phyloP scores from a whole-genome alignment of 495 filamentous ascomycete genomes.

The Aspergillus bridgeri region DNA sequence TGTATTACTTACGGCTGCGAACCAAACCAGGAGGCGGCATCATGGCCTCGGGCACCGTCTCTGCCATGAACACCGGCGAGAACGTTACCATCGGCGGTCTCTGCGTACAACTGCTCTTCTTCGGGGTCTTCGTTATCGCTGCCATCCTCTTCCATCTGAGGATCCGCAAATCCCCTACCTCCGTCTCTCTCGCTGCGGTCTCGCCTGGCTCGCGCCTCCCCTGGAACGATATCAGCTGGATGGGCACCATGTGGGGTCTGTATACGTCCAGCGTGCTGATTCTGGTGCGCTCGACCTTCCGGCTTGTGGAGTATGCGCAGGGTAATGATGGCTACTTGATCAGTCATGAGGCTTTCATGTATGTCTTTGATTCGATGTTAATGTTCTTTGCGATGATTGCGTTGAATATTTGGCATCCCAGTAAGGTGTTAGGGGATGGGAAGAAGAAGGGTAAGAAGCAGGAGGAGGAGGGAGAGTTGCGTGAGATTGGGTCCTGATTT shows the following conservation, averaged over 20 bases:
- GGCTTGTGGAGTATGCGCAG: conserved; percentile 60
- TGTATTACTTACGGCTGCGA: no score
- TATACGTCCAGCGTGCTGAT: conserved; percentile 54
- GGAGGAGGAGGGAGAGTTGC: neutral
- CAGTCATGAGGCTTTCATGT: conserved; percentile 54
- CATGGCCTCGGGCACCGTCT: conserved; percentile 14
- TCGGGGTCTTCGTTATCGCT: conserved; percentile 38
- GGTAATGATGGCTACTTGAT: conserved; percentile 50
- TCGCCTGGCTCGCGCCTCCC: conserved; percentile 1
- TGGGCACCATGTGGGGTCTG: conserved; percentile 39
- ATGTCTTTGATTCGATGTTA: conserved; percentile 57
- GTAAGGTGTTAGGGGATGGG: neutral
- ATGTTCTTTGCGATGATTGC: conserved; percentile 54
- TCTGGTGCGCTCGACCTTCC: conserved; percentile 57
- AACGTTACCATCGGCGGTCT: conserved; percentile 42
- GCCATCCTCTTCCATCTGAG: conserved; percentile 34
- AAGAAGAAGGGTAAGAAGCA: neutral
- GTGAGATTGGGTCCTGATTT: neutral
- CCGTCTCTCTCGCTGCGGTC: neutral
- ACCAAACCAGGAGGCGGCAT: conserved; percentile 27
- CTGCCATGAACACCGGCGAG: conserved; percentile 28
- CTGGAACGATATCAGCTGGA: conserved; percentile 44
- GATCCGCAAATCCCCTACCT: conserved; percentile 24
- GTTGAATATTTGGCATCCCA: conserved; percentile 37
- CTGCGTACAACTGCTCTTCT: conserved; percentile 39